Evolutionary conservation across 441 rosid genomes (phyloP), one percentile per base, ranked within the genome.

Genomic region (Populus tomentosa): DNA sequence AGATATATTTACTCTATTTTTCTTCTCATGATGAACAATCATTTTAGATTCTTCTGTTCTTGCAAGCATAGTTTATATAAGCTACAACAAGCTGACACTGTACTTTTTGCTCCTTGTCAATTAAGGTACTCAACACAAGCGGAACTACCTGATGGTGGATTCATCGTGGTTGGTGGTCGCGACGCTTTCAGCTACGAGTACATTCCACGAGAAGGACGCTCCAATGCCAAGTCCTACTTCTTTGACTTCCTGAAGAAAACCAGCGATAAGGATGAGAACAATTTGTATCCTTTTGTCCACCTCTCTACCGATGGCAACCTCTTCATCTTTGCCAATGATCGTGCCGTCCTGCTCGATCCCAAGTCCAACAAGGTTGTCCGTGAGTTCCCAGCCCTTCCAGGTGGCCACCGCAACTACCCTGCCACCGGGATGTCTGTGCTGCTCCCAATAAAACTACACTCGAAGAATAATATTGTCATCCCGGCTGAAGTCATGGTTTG

Each of bases 121-220:
- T 71, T 6, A 38, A 90, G 94, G 92, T 90, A 92, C 75, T 82
- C 90, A 0, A 92, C 94, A 13, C 94, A 90, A 72, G 87, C 86
- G 33, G 77, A 77, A 69, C 68, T 92, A 30, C 73, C 80, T 0
- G 92, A 92, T 33, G 90, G 92, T 7, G 72, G 82, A 23, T 88
- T 83, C 75, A 78, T 92, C 1, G 90, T 92, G 42, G 83, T 89
- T 3, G 97, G 97, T 9, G 94, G 94, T 9, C 85, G 94, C 11
- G 82, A 75, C 0, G 83, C 89, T 10, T 87, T 82, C 33, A 90
- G 84, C 70, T 89, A 84, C 50, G 94, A 90, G 81, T 89, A 75
- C 75, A 85, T 92, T 64, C 90, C 94, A 0, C 18, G 18, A 7
- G 82, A 87, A 76, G 90, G 91, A 14, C 14, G 69, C 63, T 56